Percentiles rank a stretch among this genome's conserved stretches.
Conservation (phyloP, 2,329 filamentous ascomycete genomes). For the Aspergillus thermomutatus region DNA sequence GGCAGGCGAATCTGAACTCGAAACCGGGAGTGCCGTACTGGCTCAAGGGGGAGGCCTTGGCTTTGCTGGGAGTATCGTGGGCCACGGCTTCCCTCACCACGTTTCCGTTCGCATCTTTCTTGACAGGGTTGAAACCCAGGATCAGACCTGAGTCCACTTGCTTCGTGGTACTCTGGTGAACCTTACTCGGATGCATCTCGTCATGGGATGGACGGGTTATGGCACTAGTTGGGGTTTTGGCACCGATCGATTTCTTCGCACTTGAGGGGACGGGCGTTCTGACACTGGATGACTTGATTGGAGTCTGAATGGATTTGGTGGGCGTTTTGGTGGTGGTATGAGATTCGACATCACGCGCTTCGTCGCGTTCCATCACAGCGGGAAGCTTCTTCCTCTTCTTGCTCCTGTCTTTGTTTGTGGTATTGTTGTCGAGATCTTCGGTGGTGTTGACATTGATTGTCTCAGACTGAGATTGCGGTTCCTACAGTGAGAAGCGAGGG, state of each 20-base stretch:
- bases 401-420: conserved; percentile 2
- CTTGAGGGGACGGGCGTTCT: conserved; percentile 19
- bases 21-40: conserved; percentile 44
- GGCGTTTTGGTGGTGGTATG: conserved; percentile 16
- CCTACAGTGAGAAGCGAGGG: conserved; percentile 9
- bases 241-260: conserved; percentile 21
- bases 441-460: conserved; percentile 9
- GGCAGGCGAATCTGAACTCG: conserved; percentile 44
- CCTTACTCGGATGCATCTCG: conserved; percentile 90
- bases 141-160: conserved; percentile 75
- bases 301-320: conserved; percentile 15
- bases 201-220: conserved; percentile 67
- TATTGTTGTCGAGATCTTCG: conserved; percentile 3
- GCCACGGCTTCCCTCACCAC: conserved; percentile 26
- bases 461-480: conserved; percentile 19
- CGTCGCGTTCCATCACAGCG: conserved; percentile 47
- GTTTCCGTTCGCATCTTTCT: conserved; percentile 40
- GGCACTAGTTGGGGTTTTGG: conserved; percentile 48
- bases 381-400: conserved; percentile 32
- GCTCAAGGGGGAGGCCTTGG: conserved; percentile 29
- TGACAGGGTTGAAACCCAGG: conserved; percentile 77
- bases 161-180: conserved; percentile 70
- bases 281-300: conserved; percentile 16
- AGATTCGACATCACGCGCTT: conserved; percentile 34
- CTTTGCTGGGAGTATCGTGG: conserved; percentile 43